Evolutionary conservation across 306 rosid genomes (phyloP).

Genomic region (Cucumis sativus): Cucumber_9930_V3 NC_026655.2:1738001-1738500

Average conservation of each 20-base stretch:
- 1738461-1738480: conserved; percentile 66
- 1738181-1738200: conserved; percentile 4
- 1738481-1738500: conserved; percentile 44
- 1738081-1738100: conserved; percentile 46
- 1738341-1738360: conserved; percentile 43
- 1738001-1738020: conserved; percentile 26
- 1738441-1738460: conserved; percentile 82
- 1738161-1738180: conserved; percentile 13
- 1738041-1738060: conserved; percentile 29
- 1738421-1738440: conserved; percentile 68
- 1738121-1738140: conserved; percentile 21
- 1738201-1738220: conserved; percentile 6
- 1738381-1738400: conserved; percentile 61
- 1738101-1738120: conserved; percentile 32
- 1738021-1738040: conserved; percentile 40
- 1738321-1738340: conserved; percentile 31
- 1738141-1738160: conserved; percentile 15
- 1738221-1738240: conserved; percentile 26
- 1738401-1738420: conserved; percentile 60
- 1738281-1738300: conserved; percentile 35
- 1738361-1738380: conserved; percentile 71
- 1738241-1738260: conserved; percentile 27
- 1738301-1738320: conserved; percentile 61
- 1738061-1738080: conserved; percentile 21
- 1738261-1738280: conserved; percentile 10